Evolutionary conservation across 2,329 filamentous ascomycete species (phyloP).

Genomic region (Penicillium aurantiogriseum): DNA sequence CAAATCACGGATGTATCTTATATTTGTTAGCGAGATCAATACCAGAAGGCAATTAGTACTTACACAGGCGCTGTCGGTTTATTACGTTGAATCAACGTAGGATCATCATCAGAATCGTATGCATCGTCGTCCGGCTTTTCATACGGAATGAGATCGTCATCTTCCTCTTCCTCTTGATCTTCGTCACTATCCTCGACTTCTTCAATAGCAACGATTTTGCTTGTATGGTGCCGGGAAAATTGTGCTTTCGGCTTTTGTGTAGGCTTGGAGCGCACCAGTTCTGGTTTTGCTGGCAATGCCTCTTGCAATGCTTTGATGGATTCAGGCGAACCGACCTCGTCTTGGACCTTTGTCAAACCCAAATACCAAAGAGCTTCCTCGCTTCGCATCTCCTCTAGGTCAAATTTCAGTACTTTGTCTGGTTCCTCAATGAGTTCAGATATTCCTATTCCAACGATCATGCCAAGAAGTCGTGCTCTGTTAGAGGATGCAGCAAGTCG

Average conservation of each 20-base stretch:
- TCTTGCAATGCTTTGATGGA: conserved; percentile 43
- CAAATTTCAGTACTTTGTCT: conserved; percentile 75
- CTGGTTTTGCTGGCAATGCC: conserved; percentile 18
- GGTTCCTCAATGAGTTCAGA: conserved; percentile 64
- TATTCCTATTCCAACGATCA: conserved; percentile 76
- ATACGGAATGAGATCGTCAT: conserved; percentile 72
- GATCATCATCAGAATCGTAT: conserved; percentile 90
- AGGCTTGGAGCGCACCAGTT: conserved; percentile 3
- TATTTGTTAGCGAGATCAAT: conserved; percentile 11
- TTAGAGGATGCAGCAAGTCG: conserved; percentile 73
- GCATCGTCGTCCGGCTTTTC: conserved; percentile 82
- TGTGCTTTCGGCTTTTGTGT: conserved; percentile 2
- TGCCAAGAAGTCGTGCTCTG: conserved; percentile 77
- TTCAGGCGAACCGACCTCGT: conserved; percentile 60
- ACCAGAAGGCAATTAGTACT: conserved; percentile 24
- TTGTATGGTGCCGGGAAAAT: conserved; percentile 12
- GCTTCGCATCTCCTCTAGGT: conserved; percentile 72
- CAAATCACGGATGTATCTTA: conserved; percentile 76
- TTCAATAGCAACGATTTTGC: conserved; percentile 58
- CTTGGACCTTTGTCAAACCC: conserved; percentile 60
- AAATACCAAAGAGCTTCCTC: conserved; percentile 76
- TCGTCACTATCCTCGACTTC: conserved; percentile 57
- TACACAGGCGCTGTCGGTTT: conserved; percentile 78
- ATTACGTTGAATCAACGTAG: conserved; percentile 78
- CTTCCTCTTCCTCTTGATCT: conserved; percentile 49